Base-by-base conservation (phyloP, 495 filamentous ascomycete species). In the Aspergillus egyptiacus region DNA sequence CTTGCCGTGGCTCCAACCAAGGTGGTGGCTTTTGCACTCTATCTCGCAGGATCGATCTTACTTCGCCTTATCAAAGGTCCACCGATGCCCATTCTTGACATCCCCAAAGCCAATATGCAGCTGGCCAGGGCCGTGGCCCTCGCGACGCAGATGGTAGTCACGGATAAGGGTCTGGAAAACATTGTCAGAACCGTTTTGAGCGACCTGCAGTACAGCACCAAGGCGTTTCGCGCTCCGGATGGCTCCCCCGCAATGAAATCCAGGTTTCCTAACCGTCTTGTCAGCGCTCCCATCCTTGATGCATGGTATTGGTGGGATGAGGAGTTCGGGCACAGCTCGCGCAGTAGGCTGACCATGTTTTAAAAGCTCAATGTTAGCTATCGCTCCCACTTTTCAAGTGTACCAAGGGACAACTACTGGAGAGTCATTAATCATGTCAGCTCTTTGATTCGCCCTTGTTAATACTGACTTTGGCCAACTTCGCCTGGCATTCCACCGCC, bases 301-400 rank as follows among this genome's bases (percentile, higher is more conserved):
- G 50, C 67, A 15, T 58, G 74, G 5, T 74, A 71, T 70, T 76
- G 73, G 73, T 77, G 69, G 70, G 62, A 68, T 14, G 69, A 74
- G 47, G 73, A 76, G 47, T 73, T 66, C 10, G 64, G 70, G n/a
- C 38, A 22, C n/a, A 22, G 23, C 0, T 17, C 30, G 13, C 14
- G 3, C 2, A 30, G 38, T 30, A 35, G 14, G 4, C n/a, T n/a
- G n/a, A n/a, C n/a, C n/a, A n/a, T n/a, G n/a, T n/a, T n/a, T n/a
- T n/a, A n/a, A n/a, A n/a, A n/a, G n/a, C n/a, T n/a, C n/a, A n/a
- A n/a, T n/a, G n/a, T n/a, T n/a, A n/a, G n/a, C n/a, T n/a, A n/a
- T n/a, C n/a, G n/a, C n/a, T n/a, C n/a, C n/a, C n/a, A n/a, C n/a
- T n/a, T n/a, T n/a, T n/a, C n/a, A n/a, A n/a, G n/a, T n/a, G n/a